Evolutionary conservation across 2,329 filamentous ascomycete species (phyloP).

Genomic region (Pseudonectria foliicola): DNA sequence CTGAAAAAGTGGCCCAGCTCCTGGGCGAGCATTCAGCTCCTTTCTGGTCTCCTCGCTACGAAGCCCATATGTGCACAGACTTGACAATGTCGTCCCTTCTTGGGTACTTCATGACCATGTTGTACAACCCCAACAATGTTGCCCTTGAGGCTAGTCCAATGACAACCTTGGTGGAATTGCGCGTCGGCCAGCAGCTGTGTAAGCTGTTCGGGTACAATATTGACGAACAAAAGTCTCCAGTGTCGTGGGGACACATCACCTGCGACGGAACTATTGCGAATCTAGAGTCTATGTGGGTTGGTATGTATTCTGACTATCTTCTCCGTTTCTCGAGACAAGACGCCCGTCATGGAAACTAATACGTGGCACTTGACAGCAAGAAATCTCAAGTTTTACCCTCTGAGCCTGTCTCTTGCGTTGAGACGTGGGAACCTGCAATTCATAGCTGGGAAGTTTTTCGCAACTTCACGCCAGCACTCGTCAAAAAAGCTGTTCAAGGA

Average conservation of each 20-base stretch:
- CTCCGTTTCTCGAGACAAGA: too few species aligned
- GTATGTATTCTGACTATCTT: constrained; percentile 8
- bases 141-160: constrained; percentile 38
- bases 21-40: constrained; percentile 37
- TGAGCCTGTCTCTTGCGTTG: constrained; percentile 28
- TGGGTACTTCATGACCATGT: constrained; percentile 42
- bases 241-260: constrained; percentile 38
- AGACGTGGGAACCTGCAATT: constrained; percentile 29
- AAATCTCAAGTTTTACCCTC: constrained; percentile 41
- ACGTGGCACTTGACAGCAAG: constrained; percentile 23
- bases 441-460: constrained; percentile 32
- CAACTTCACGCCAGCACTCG: constrained; percentile 25
- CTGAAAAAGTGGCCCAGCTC: constrained; percentile 28
- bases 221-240: constrained; percentile 19
- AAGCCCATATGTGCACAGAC: constrained; percentile 40
- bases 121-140: constrained; percentile 45
- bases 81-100: constrained; percentile 35
- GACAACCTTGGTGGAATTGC: constrained; percentile 36
- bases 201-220: constrained; percentile 38
- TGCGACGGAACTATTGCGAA: constrained; percentile 40
- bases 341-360: constrained; percentile 8
- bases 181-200: constrained; percentile 38
- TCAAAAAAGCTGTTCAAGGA: constrained; percentile 29
- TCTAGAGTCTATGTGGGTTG: constrained; percentile 39
- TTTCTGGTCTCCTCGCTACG: constrained; percentile 40